These are phyloP conservation scores for Heliosperma pusillum DNA, from an alignment of 148 eudicot genomes.

Conservation along the genomic window DNA sequence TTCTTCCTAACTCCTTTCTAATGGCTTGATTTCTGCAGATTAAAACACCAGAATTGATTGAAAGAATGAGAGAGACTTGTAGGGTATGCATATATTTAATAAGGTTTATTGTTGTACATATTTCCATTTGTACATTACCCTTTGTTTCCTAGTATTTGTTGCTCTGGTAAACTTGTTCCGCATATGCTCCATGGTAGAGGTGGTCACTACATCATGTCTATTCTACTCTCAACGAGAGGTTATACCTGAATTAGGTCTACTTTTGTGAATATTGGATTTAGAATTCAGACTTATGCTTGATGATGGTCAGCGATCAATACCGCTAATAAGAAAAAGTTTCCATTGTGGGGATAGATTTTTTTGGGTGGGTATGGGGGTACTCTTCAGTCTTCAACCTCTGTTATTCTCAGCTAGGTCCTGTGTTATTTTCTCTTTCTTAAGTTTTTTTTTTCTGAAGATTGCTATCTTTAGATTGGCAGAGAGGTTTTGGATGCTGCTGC, in stretches of 20 bases:
- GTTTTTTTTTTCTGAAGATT: neutral
- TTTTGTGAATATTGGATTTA: neutral
- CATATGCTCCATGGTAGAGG: neutral
- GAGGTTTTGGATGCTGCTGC: constrained; percentile 99
- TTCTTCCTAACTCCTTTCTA: constrained; percentile 2
- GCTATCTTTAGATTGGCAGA: constrained; percentile 60
- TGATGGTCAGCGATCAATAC: neutral
- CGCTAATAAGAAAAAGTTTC: neutral
- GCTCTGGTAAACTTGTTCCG: neutral
- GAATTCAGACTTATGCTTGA: neutral
- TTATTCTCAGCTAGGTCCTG: neutral
- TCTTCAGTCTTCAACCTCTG: constrained; percentile 1
- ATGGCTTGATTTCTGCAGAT: constrained; percentile 51
- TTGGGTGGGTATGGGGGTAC: neutral
- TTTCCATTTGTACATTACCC: neutral
- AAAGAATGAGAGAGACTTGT: constrained; percentile 89
- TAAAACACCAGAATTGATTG: constrained; percentile 74
- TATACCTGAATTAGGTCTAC: neutral
- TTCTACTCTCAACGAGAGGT: neutral
- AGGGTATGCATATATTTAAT: constrained; percentile 46
- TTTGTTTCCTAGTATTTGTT: neutral
- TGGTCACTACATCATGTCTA: neutral
- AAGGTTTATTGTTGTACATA: neutral
- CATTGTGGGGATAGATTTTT: neutral
- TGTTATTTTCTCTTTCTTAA: constrained; percentile 7